phyloP scores from a whole-genome alignment of 176 grass and related monocot genomes.

The Phyllostachys edulis region DNA sequence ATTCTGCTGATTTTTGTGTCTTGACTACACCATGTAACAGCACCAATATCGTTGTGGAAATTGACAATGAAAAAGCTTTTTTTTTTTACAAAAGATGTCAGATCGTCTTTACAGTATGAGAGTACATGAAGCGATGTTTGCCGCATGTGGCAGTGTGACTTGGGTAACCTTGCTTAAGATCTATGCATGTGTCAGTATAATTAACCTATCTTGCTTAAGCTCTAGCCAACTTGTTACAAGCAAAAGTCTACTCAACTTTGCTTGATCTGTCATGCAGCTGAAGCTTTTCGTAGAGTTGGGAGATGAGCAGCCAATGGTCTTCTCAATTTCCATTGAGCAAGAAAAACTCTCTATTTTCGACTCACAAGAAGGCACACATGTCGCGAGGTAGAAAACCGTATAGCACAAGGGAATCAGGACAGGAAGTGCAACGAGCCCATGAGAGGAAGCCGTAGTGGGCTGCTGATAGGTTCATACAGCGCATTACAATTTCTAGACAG shows the following conservation, averaged over 20 bases:
- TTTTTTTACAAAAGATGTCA: background rate
- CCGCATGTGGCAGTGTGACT: background rate
- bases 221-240: background rate
- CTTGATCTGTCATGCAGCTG: background rate
- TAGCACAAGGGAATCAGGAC: background rate
- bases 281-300: slow-evolving; percentile 26
- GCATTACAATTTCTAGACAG: no score
- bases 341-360: background rate
- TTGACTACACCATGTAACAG: background rate
- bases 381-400: background rate
- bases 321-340: background rate
- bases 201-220: background rate
- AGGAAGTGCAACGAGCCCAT: background rate
- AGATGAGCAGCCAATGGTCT: background rate
- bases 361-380: background rate
- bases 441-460: no score
- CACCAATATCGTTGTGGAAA: background rate
- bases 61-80: background rate
- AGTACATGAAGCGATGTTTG: background rate
- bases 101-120: background rate
- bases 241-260: slow-evolving; percentile 12
- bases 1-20: background rate
- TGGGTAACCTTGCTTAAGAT: background rate
- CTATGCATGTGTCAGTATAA: background rate
- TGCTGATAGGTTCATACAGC: background rate